Conservation (phyloP, 108 stramenopile genomes). For the Conticribra weissflogii region DNA sequence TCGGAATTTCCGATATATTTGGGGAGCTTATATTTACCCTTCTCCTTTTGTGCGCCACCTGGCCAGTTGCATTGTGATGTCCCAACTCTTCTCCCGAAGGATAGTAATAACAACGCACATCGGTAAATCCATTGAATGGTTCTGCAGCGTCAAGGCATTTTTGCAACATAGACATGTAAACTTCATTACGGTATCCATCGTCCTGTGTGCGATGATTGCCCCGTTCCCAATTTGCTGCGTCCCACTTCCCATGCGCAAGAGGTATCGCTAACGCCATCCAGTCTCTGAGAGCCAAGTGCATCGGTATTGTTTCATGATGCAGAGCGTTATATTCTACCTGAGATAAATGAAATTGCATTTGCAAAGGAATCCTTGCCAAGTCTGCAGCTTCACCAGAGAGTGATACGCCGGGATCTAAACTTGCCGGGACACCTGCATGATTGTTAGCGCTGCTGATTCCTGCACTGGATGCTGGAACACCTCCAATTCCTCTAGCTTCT, state of each 20-base stretch:
- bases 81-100: neutral
- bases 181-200: constrained; percentile 76
- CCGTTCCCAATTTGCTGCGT: constrained; percentile 68
- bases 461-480: constrained; percentile 7
- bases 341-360: constrained; percentile 69
- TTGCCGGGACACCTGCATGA: constrained; percentile 2
- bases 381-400: constrained; percentile 58
- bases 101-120: constrained; percentile 52
- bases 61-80: neutral
- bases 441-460: constrained; percentile 8
- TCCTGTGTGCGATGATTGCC: constrained; percentile 71
- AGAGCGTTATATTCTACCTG: constrained; percentile 80
- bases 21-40: constrained; percentile 33
- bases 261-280: constrained; percentile 70
- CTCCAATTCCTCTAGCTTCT: constrained; percentile 33
- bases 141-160: constrained; percentile 70
- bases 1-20: constrained; percentile 22
- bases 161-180: constrained; percentile 61
- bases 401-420: constrained; percentile 31
- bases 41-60: constrained; percentile 28
- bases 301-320: constrained; percentile 55
- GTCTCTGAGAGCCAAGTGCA: constrained; percentile 72
- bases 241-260: constrained; percentile 71
- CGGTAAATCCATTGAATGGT: constrained; percentile 53
- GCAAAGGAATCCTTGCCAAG: constrained; percentile 67